A percentile compares a stretch with the other conserved stretches of the same genome.
Conservation (phyloP, 805 yeast species). For the Phaffomyces thermotolerans region DNA sequence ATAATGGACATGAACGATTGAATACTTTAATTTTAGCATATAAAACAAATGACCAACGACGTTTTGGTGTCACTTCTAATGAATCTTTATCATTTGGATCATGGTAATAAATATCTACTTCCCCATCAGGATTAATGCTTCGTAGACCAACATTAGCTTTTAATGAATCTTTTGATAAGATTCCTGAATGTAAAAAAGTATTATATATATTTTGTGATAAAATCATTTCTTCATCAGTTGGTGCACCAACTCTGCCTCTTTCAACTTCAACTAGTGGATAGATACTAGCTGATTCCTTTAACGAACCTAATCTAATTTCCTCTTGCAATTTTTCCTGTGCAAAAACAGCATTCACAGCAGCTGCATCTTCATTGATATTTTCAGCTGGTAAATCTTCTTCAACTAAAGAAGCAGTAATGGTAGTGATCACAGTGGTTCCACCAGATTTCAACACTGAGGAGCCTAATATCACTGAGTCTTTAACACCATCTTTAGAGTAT, state of each 20-base stretch:
- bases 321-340: slow-evolving; percentile 29
- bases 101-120: slow-evolving; percentile 38
- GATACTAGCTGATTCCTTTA: slow-evolving; percentile 34
- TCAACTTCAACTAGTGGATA: slow-evolving; percentile 73
- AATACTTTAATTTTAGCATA: slow-evolving; percentile 71
- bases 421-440: slow-evolving; percentile 64
- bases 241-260: slow-evolving; percentile 71
- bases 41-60: slow-evolving; percentile 50
- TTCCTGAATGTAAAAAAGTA: slow-evolving; percentile 46
- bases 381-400: slow-evolving; percentile 44
- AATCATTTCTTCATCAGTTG: slow-evolving; percentile 80
- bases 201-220: slow-evolving; percentile 61
- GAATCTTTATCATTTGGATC: slow-evolving; percentile 32
- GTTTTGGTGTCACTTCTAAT: slow-evolving; percentile 30
- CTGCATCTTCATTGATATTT: slow-evolving; percentile 34
- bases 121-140: slow-evolving; percentile 44
- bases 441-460: slow-evolving; percentile 67
- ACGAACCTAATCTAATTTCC: slow-evolving; percentile 19
- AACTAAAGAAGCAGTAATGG: slow-evolving; percentile 58
- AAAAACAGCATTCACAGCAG: slow-evolving; percentile 24
- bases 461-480: slow-evolving; percentile 42
- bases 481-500: slow-evolving; percentile 26
- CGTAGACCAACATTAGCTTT: slow-evolving; percentile 49
- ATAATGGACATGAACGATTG: slow-evolving; percentile 75
- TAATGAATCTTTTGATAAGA: slow-evolving; percentile 44